Percentiles rank a stretch among this genome's conserved stretches.
Evolutionary conservation across 129 eudicot species (phyloP).

Genomic region (Scalesia atractyloides): DNA sequence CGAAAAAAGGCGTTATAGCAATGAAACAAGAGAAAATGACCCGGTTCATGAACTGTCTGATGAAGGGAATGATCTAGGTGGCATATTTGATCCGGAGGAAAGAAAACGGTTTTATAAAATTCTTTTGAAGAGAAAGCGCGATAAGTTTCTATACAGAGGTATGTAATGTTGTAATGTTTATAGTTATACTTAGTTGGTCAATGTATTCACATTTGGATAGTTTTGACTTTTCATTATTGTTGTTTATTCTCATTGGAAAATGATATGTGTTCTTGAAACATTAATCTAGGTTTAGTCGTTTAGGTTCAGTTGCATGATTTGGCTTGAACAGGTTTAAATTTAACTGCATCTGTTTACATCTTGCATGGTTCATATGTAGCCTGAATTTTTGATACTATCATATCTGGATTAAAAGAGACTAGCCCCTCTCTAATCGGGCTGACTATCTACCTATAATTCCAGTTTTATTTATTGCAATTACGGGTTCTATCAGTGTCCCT

Average conservation of each 20-base stretch:
- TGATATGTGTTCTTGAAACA: not conserved
- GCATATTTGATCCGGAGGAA: slow-evolving; percentile 84
- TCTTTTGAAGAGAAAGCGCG: slow-evolving; percentile 59
- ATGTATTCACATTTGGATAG: not conserved
- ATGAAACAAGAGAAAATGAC: slow-evolving; percentile 39
- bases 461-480: too few species aligned
- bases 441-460: too few species aligned
- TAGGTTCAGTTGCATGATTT: not conserved
- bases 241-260: not conserved
- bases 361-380: too few species aligned
- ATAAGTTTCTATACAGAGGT: slow-evolving; percentile 29
- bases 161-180: slow-evolving; percentile 12
- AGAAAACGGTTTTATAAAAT: slow-evolving; percentile 79
- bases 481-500: too few species aligned
- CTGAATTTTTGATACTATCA: too few species aligned
- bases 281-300: not conserved
- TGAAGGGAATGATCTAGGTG: slow-evolving; percentile 63
- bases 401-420: too few species aligned
- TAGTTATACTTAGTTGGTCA: not conserved
- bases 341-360: too few species aligned
- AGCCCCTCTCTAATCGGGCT: too few species aligned
- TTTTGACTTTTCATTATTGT: not conserved
- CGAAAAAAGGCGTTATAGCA: slow-evolving; percentile 51
- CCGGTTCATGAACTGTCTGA: slow-evolving; percentile 39
- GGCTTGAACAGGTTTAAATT: not conserved